Evolutionary conservation across 1,284 basidiomycete species (phyloP).

Genomic region (Fomitiporia mediterranea): DNA sequence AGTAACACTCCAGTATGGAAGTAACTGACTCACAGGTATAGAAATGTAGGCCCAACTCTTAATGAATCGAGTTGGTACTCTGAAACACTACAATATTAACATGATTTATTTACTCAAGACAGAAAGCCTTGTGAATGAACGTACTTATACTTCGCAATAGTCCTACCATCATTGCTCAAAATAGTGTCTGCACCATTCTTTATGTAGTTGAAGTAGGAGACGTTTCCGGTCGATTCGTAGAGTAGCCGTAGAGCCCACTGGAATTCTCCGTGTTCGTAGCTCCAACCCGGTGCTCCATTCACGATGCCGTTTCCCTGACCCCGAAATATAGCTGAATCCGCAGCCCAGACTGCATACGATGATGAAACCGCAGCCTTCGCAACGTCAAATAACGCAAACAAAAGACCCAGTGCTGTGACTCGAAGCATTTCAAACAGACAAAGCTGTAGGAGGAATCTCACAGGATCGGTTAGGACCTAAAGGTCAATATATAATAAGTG

Average conservation of each 20-base stretch:
- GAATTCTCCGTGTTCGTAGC: slow-evolving; percentile 42
- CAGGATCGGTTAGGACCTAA: no score
- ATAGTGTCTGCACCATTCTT: slow-evolving; percentile 35
- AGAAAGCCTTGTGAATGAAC: slow-evolving; percentile 24
- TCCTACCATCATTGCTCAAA: slow-evolving; percentile 35
- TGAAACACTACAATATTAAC: not conserved
- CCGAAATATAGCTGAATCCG: slow-evolving; percentile 39
- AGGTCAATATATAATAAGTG: no score
- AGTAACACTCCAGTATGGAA: not conserved
- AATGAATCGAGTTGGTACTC: slow-evolving; percentile 20
- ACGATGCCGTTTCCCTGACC: slow-evolving; percentile 40
- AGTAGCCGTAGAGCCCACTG: slow-evolving; percentile 37
- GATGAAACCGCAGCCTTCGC: slow-evolving; percentile 26
- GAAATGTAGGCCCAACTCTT: slow-evolving; percentile 15
- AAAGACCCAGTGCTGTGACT: no score
- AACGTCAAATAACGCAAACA: not conserved
- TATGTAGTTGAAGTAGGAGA: slow-evolving; percentile 40
- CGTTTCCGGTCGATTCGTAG: slow-evolving; percentile 37
- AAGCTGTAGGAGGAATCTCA: no score
- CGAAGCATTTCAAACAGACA: no score
- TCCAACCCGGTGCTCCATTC: slow-evolving; percentile 32
- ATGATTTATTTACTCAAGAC: slow-evolving; percentile 25
- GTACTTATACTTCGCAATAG: slow-evolving; percentile 36
- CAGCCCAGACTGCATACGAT: slow-evolving; percentile 41
- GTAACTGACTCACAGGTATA: not conserved